Conservation (phyloP, 768 basidiomycete species). For the Pholiota microspora region DNA sequence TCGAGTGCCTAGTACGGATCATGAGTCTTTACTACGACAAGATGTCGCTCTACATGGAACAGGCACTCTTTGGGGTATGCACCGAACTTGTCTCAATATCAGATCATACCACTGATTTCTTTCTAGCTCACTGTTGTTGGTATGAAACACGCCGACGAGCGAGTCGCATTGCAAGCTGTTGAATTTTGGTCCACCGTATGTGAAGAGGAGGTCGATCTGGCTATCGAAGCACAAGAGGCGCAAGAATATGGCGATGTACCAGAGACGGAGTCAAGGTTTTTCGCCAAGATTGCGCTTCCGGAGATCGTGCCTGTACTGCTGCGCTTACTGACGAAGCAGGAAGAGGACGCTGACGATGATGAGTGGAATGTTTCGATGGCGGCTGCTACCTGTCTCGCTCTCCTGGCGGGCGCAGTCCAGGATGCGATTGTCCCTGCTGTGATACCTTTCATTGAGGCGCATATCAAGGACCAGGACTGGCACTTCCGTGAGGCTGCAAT, state of each 20-base stretch:
- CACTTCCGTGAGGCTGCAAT: conserved; percentile 94
- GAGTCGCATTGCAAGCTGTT: conserved; percentile 92
- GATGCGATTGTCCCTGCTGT: conserved; percentile 90
- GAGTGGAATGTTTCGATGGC: conserved; percentile 99
- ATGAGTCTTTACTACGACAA: conserved; percentile 99
- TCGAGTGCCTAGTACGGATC: conserved; percentile 92
- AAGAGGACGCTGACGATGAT: conserved; percentile 96
- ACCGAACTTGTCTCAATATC: not conserved
- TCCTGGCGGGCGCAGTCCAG: conserved; percentile 87
- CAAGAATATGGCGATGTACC: conserved; percentile 86
- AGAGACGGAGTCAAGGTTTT: conserved; percentile 83
- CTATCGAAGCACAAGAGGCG: conserved; percentile 91
- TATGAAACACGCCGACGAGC: conserved; percentile 91
- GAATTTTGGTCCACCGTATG: conserved; percentile 99
- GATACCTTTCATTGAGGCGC: conserved; percentile 96
- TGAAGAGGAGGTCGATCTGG: conserved; percentile 93
- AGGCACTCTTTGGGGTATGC: conserved; percentile 93
- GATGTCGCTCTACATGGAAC: conserved; percentile 99
- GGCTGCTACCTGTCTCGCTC: conserved; percentile 85
- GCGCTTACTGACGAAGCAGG: conserved; percentile 84
- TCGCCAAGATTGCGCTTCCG: conserved; percentile 91
- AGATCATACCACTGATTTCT: conserved; percentile 12
- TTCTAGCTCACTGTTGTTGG: conserved; percentile 90
- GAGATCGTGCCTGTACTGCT: conserved; percentile 95
- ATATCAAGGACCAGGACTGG: conserved; percentile 94